phyloP scores from a whole-genome alignment of 2,329 filamentous ascomycete genomes.

The Apiospora marii region DNA sequence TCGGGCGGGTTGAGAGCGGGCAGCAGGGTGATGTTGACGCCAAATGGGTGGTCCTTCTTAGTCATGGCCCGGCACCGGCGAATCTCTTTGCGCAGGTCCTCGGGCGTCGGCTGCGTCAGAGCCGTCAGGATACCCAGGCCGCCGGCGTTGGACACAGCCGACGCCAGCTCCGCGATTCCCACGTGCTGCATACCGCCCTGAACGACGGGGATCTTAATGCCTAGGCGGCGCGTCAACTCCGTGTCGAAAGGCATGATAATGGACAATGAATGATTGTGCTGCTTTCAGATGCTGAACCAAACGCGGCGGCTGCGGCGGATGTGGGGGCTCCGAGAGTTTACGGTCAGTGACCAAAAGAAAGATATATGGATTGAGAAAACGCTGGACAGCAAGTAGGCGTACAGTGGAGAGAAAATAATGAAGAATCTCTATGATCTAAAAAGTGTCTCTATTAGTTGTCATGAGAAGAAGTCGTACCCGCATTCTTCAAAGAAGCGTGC shows the following conservation, averaged over 20 bases:
- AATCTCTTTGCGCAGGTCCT: slow-evolving; percentile 93
- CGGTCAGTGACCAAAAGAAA: not conserved
- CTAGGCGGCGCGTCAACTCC: slow-evolving; percentile 64
- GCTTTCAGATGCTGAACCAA: slow-evolving; percentile 9
- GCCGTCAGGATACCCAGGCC: slow-evolving; percentile 84
- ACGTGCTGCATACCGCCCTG: slow-evolving; percentile 91
- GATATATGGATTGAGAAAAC: not conserved
- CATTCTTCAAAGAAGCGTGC: not conserved
- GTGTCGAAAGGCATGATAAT: slow-evolving; percentile 64
- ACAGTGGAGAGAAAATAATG: not conserved
- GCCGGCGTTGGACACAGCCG: slow-evolving; percentile 82
- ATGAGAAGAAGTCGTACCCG: not conserved
- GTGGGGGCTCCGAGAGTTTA: not conserved
- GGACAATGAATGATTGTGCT: not conserved
- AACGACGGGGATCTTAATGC: slow-evolving; percentile 74
- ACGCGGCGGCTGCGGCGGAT: not conserved
- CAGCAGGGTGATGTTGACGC: slow-evolving; percentile 93
- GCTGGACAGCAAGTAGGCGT: no score
- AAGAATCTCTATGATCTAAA: not conserved
- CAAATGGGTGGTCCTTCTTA: slow-evolving; percentile 72
- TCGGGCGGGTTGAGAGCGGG: slow-evolving; percentile 89
- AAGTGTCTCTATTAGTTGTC: not conserved
- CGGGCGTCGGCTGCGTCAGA: slow-evolving; percentile 91
- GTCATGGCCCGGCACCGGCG: slow-evolving; percentile 83
- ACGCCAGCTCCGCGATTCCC: slow-evolving; percentile 80